Evolutionary conservation across 164 flowering plant species (phyloP).

Genomic region (Umbilicus rupestris): DNA sequence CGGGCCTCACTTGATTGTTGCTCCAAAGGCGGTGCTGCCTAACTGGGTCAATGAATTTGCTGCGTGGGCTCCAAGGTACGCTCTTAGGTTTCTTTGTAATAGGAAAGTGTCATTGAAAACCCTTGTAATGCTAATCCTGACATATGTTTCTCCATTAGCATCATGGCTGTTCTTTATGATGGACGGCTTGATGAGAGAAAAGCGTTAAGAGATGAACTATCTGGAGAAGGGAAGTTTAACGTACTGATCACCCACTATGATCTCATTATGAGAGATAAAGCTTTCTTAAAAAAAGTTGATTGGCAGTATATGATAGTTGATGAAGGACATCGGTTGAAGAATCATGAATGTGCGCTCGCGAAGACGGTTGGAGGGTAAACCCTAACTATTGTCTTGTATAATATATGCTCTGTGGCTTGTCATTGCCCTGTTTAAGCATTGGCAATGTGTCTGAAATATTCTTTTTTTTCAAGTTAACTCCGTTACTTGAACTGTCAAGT

Average conservation of each 20-base stretch:
- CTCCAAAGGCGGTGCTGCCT: conserved; percentile 97
- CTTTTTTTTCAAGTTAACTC: no score
- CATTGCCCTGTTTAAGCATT: background rate
- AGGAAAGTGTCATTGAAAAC: background rate
- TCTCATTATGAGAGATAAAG: conserved; percentile 90
- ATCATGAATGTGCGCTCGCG: conserved; percentile 80
- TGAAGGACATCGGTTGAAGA: conserved; percentile 96
- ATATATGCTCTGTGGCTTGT: background rate
- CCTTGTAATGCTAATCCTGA: background rate
- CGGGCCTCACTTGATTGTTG: conserved; percentile 95
- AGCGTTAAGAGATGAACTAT: conserved; percentile 63
- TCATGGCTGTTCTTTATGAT: conserved; percentile 78
- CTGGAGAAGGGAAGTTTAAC: conserved; percentile 71
- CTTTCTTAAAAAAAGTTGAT: conserved; percentile 73
- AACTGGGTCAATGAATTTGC: conserved; percentile 88
- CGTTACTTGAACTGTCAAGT: no score
- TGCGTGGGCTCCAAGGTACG: conserved; percentile 90
- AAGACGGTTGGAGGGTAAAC: conserved; percentile 65
- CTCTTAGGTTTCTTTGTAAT: background rate
- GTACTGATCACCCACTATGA: conserved; percentile 97
- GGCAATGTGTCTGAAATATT: no score
- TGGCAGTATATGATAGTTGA: conserved; percentile 98
- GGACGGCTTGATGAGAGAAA: conserved; percentile 85
- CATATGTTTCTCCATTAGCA: conserved; percentile 33
- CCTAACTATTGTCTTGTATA: no score